A percentile compares a stretch with the other conserved stretches of the same genome.
Conservation (phyloP, 805 yeast species). For the Ascoidea asiatica region DNA sequence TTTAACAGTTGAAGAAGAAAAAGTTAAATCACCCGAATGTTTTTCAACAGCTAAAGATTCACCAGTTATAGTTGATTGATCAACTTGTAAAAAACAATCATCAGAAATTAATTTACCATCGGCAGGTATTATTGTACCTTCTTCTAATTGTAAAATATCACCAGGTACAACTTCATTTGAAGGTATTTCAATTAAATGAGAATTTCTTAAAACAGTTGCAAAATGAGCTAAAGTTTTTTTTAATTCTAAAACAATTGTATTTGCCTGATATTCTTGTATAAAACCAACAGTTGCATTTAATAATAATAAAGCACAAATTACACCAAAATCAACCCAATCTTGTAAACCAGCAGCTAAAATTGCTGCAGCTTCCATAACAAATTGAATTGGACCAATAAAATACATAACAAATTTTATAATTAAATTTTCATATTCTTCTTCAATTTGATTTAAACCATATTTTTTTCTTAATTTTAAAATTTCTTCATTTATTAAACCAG, state of each 20-base stretch:
- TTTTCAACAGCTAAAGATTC: conserved; percentile 92
- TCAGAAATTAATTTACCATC: conserved; percentile 84
- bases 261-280: conserved; percentile 94
- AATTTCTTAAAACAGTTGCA: conserved; percentile 76
- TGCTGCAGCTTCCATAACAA: conserved; percentile 95
- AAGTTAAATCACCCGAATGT: conserved; percentile 38
- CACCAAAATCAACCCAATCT: conserved; percentile 99
- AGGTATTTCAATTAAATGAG: conserved; percentile 57
- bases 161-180: conserved; percentile 87
- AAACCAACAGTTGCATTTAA: conserved; percentile 90
- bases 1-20: conserved; percentile 1
- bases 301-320: conserved; percentile 72
- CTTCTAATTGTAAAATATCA: conserved; percentile 83
- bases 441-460: conserved; percentile 80
- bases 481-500: conserved; percentile 68
- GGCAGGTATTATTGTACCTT: conserved; percentile 83
- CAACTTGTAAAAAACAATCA: conserved; percentile 76
- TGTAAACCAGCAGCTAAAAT: conserved; percentile 87
- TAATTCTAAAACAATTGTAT: conserved; percentile 17
- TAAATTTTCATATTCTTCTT: conserved; percentile 73
- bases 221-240: conserved; percentile 42
- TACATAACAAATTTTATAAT: conserved; percentile 69
- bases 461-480: conserved; percentile 74
- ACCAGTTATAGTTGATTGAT: conserved; percentile 94
- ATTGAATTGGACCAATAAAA: conserved; percentile 92